Percentiles rank a stretch among this genome's conserved stretches.
These are phyloP conservation scores for Trichosporon inkin DNA, from an alignment of 1,284 basidiomycete species.

Conservation along the genomic window DNA sequence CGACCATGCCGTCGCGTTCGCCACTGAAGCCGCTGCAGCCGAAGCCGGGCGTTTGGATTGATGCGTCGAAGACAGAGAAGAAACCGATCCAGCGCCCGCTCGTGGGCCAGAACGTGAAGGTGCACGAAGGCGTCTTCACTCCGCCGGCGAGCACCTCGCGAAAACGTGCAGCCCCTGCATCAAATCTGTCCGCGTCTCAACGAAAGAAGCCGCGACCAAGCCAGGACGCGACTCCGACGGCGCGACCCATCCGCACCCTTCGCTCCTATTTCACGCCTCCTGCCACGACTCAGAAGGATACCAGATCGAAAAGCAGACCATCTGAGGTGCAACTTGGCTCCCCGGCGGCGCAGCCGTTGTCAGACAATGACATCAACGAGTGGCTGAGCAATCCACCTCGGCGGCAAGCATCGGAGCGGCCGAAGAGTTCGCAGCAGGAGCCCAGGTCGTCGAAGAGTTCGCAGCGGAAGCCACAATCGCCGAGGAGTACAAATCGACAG, in stretches of 20 bases:
- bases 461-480: too few species aligned
- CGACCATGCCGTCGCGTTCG: conserved; percentile 22
- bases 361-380: not conserved
- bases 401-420: too few species aligned
- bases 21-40: conserved; percentile 26
- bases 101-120: conserved; percentile 14
- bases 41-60: conserved; percentile 39
- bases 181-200: not conserved
- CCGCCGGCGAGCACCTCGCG: conserved; percentile 21
- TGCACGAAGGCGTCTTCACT: conserved; percentile 28
- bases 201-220: not conserved
- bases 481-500: not conserved
- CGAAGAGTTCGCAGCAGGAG: too few species aligned
- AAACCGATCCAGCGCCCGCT: conserved; percentile 15
- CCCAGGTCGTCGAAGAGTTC: too few species aligned
- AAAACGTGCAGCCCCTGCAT: not conserved
- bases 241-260: not conserved
- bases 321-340: too few species aligned
- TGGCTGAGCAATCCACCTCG: not conserved
- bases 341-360: not conserved
- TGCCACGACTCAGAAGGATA: conserved; percentile 3
- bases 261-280: conserved; percentile 18
- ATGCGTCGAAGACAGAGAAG: conserved; percentile 11
- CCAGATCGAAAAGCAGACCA: not conserved
- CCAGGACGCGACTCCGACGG: conserved; percentile 10